Evolutionary conservation across 371 early-diverging fungal genomes (phyloP), one percentile per base, ranked within the genome.

Genomic region (Nematocida sp.): DNA sequence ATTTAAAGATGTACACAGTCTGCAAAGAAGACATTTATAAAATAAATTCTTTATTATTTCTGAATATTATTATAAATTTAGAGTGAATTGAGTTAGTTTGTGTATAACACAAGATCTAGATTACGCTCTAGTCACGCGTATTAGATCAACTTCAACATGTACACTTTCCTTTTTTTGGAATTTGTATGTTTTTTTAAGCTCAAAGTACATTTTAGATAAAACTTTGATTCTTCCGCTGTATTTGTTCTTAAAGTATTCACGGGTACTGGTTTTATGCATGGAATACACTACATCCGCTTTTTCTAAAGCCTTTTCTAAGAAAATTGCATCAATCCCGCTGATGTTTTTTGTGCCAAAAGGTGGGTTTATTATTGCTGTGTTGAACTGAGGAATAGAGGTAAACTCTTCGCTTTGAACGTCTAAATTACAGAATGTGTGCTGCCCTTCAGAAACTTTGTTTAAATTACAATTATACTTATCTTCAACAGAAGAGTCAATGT

Each of bases 261-360:
- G 62, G n/a, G 86, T 86, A 47, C 80, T 83, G 42, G 50, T 84
- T 66, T 83, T 84, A 60, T 86, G 86, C 80, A 86, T 72, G 25
- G 84, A 84, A 70, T 84, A 86, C 6, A 86, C 86, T 6, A 83
- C 73, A 3, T 69, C 42, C 9, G 70, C 45, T 20, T 57, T 44
- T n/a, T 45, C 47, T 33, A 86, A 46, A 15, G 86, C 86, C 50
- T 64, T 71, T 46, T 84, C 82, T 25, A 86, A 44, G 33, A 84
- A 84, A 4, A 54, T 64, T 47, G 66, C 70, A 74, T 86, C 86
- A 54, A 80, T 82, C 47, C 84, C 81, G 54, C 74, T 83, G 55
- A 73, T 78, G 50, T 46, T 50, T 60, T 83, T 80, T 23, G 84
- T 84, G n/a, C 86, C 86, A 84, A 86, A 86, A 33, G 86, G 86